These are phyloP conservation scores for Effrenium voratum DNA, from an alignment of 73 alveolate species.

Conservation along the genomic window DNA sequence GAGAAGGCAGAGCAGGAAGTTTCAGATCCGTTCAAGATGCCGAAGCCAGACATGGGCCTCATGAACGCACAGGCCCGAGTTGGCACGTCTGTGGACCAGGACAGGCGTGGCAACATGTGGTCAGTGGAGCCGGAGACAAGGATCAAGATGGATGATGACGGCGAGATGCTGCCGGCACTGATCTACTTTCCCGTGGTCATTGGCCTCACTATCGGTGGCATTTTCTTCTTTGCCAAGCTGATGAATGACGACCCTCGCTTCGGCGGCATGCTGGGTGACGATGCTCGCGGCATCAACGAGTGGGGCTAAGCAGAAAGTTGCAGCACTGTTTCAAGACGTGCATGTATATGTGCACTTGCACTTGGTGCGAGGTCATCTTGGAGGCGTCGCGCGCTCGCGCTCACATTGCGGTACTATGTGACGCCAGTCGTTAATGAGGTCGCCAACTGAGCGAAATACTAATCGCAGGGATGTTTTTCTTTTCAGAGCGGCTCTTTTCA, in stretches of 20 bases:
- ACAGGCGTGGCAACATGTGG: slow-evolving; percentile 87
- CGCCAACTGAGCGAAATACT: no score
- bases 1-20: slow-evolving; percentile 25
- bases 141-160: slow-evolving; percentile 19
- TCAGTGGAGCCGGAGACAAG: slow-evolving; percentile 69
- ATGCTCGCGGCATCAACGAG: slow-evolving; percentile 88
- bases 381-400: no score
- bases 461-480: no score
- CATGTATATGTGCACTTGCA: no score
- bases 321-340: no score
- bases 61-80: slow-evolving; percentile 71
- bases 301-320: slow-evolving; percentile 93
- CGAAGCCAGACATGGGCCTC: slow-evolving; percentile 89
- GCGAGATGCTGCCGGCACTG: slow-evolving; percentile 62
- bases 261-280: slow-evolving; percentile 84
- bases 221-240: slow-evolving; percentile 69
- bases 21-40: slow-evolving; percentile 55
- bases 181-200: slow-evolving; percentile 75
- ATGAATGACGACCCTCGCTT: slow-evolving; percentile 58
- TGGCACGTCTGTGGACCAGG: slow-evolving; percentile 74
- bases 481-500: background rate
- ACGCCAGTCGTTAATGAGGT: no score
- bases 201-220: slow-evolving; percentile 65
- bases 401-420: no score
- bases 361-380: no score